These are phyloP conservation scores for Cerioporus squamosus DNA, from an alignment of 1,284 basidiomycete species.

Conservation along the genomic window DNA sequence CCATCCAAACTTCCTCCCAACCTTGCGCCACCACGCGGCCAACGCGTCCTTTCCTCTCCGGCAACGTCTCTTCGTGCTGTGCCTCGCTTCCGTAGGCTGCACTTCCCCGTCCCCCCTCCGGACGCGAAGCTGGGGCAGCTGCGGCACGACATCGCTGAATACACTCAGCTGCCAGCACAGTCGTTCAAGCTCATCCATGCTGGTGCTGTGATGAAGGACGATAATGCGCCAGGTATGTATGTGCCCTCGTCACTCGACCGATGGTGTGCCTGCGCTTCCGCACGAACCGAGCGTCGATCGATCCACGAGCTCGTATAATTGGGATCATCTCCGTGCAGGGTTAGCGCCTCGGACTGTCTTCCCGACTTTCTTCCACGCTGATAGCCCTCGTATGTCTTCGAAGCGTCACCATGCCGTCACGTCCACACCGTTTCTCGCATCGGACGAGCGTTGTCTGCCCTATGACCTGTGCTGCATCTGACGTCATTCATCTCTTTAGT, in stretches of 20 bases:
- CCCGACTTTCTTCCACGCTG: constrained; percentile 11
- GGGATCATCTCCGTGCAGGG: constrained; percentile 19
- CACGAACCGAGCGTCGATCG: constrained; percentile 9
- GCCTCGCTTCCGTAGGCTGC: constrained; percentile 41
- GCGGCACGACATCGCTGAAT: constrained; percentile 59
- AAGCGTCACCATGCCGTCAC: constrained; percentile 19
- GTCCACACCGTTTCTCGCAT: background rate
- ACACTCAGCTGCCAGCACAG: constrained; percentile 62
- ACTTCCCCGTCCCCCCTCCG: constrained; percentile 60
- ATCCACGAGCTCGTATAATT: constrained; percentile 11
- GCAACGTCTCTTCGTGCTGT: constrained; percentile 4
- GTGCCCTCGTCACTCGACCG: constrained; percentile 1
- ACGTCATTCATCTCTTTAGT: constrained; percentile 44
- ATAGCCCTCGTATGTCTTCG: constrained; percentile 9
- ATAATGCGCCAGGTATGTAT: constrained; percentile 63
- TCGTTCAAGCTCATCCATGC: constrained; percentile 82
- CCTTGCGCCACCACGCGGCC: constrained; percentile 3
- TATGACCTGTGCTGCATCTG: constrained; percentile 10
- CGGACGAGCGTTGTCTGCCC: background rate
- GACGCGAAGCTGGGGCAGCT: constrained; percentile 58
- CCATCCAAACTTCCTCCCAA: constrained; percentile 3
- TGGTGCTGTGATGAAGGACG: constrained; percentile 81
- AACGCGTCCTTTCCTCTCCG: background rate
- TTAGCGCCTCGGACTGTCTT: constrained; percentile 17
- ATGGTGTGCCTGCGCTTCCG: constrained; percentile 7